Evolutionary conservation across 371 early-diverging fungal species (phyloP), one percentile per base, ranked within the genome.

Genomic region (Mortierella sp.): DNA sequence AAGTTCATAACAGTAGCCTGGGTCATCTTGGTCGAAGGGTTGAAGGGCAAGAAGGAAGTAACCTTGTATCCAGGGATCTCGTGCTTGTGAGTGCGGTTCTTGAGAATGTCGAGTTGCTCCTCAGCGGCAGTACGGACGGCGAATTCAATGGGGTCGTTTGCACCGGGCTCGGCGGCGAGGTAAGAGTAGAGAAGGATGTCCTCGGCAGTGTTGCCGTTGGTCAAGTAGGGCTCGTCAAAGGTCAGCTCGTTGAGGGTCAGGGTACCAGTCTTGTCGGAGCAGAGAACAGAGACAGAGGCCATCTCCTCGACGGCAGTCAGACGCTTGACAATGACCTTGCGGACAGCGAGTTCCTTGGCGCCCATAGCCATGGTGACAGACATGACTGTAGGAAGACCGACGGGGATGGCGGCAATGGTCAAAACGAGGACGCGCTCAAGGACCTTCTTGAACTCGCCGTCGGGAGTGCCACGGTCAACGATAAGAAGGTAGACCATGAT

Each of bases 201-300:
- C 55, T 95, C 92, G 44, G 93, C 92, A 48, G 93, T 92, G 82
- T 93, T 96, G 28, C 89, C 88, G 61, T 91, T 90, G 83, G 93
- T 85, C 50, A 97, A 91, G 89, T 92, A 97, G 43, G 98, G 97
- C 76, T 95, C 94, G 71, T 96, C 96, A 88, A 98, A 97, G n/a
- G 96, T 94, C 69, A 98, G 92, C 91, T 97, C 93, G 91, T 97
- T 97, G 26, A 95, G 90, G 16, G 98, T 98, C 69, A 99, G 91
- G n/a, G 99, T 99, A 74, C 99, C 99, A 11, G 99, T 98, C 89
- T 96, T 99, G 90, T 98, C 99, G 9, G 97, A 97, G 90, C 98
- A 98, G 34, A 98, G 93, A 50, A 97, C 95, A 72, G 61, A 97
- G 28, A 97, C 97, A 2, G 97, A 97, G 9, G 98, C 98, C 79